These are phyloP conservation scores for Neocucurbitaria cava DNA, from an alignment of 2,329 filamentous ascomycete genomes.

Conservation along the genomic window DNA sequence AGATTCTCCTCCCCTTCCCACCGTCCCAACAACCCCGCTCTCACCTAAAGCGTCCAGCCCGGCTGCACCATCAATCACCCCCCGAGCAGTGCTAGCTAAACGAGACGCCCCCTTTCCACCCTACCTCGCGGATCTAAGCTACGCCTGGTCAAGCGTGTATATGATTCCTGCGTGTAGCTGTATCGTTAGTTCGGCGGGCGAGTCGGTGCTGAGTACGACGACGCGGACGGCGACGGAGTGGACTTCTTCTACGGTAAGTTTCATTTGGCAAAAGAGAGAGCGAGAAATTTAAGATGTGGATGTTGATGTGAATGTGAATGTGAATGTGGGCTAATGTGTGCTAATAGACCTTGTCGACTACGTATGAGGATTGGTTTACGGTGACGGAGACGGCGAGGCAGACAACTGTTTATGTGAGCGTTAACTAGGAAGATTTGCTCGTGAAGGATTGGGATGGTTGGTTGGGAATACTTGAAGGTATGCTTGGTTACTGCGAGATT, in stretches of 20 bases:
- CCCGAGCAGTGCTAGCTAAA: constrained; percentile 4
- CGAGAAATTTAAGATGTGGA: too few relatives aligned
- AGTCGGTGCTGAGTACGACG: constrained; percentile 9
- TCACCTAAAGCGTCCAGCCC: neutral
- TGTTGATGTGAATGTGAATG: too few relatives aligned
- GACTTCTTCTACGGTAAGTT: constrained; percentile 13
- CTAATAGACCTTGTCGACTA: constrained; percentile 11
- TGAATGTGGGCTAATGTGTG: neutral
- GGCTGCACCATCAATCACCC: neutral
- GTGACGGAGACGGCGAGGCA: constrained; percentile 21
- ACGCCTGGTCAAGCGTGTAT: constrained; percentile 17
- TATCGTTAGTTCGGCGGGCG: constrained; percentile 17
- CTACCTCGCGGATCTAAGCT: constrained; percentile 16
- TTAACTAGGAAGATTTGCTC: constrained; percentile 2
- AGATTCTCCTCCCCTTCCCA: neutral
- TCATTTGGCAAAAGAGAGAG: too few relatives aligned
- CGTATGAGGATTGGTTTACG: constrained; percentile 25
- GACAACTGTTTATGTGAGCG: constrained; percentile 15
- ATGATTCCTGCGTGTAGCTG: constrained; percentile 24
- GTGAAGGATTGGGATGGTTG: neutral
- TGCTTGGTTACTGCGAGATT: neutral
- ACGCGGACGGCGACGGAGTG: constrained; percentile 14
- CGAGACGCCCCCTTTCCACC: constrained; percentile 12
- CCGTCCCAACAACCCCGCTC: neutral
- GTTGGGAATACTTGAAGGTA: neutral